Evolutionary conservation across 352 stramenopile species (phyloP), one percentile per base, ranked within the genome.

Genomic region (Blastocystis sp.): DNA sequence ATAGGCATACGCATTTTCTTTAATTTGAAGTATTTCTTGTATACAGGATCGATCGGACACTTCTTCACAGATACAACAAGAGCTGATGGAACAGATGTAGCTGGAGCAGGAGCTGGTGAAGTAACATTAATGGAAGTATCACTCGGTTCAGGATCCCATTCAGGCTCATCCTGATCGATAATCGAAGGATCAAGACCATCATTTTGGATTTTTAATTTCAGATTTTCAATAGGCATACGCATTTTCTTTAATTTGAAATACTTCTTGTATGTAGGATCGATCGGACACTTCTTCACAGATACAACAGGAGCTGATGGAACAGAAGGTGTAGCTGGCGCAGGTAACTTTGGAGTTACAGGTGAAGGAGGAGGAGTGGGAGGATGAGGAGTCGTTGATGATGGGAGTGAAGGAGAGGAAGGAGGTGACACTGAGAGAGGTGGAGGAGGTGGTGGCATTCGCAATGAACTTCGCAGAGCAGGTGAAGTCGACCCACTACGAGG

Each of bases 1-100:
- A 94, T 59, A 0, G 93, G 91, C 93, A 96, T 95, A 90, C 93
- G 91, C 92, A 95, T 93, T 17, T 69, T 90, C 90, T 95, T 95
- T 40, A 96, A 91, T 90, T 95, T 94, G 89, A 95, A 95, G 89
- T 95, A 96, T 89, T 95, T 95, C 58, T 93, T 93, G 73, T 94
- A 94, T 40, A 90, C 93, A 13, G 93, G 92, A 77, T 96, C 93
- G 11, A 88, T 78, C 11, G 59, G 19, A 42, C 48, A 70, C 44
- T 75, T 79, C 42, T 73, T 87, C 15, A 35, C 22, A 0, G 13
- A 9, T 35, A 48, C n/a, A 76, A 13, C 24, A n/a, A 40, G 15
- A 22, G 27, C 33, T 78, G 60, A 5, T 24, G 37, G 0, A n/a
- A n/a, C n/a, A n/a, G n/a, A n/a, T n/a, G n/a, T n/a, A 87, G 64